Evolutionary conservation across 169 alveolate genomes (phyloP).

Genomic region (Eimeria praecox): DNA sequence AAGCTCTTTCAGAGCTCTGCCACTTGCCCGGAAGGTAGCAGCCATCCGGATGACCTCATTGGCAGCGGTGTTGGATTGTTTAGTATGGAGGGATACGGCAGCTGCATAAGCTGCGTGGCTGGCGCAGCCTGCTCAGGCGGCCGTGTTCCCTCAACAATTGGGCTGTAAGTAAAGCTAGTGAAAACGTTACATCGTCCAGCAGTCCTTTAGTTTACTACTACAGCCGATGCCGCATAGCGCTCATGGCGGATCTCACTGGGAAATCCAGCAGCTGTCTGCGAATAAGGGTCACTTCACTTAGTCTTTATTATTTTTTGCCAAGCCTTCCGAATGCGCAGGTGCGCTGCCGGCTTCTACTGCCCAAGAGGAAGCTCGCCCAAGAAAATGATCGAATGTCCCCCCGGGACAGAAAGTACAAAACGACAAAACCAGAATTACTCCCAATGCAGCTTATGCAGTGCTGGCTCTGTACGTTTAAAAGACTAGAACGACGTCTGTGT

Average conservation of each 20-base stretch:
- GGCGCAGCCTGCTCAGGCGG: constrained; percentile 19
- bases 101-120: constrained; percentile 62
- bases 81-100: constrained; percentile 61
- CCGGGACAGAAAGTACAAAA: constrained; percentile 17
- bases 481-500: background rate
- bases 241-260: background rate
- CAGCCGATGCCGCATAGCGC: background rate
- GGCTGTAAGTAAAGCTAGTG: background rate
- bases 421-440: background rate
- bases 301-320: background rate
- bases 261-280: background rate
- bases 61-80: background rate
- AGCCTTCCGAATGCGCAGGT: background rate
- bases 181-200: background rate
- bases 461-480: constrained; percentile 40
- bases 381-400: background rate
- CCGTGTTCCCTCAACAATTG: background rate
- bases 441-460: background rate
- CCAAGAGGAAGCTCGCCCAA: constrained; percentile 25
- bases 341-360: constrained; percentile 36
- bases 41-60: constrained; percentile 2
- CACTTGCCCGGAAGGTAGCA: constrained; percentile 42
- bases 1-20: background rate
- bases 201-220: background rate
- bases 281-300: background rate